Conservation (phyloP, 2,329 filamentous ascomycete species). For the Lizonia empirigonia region DNA sequence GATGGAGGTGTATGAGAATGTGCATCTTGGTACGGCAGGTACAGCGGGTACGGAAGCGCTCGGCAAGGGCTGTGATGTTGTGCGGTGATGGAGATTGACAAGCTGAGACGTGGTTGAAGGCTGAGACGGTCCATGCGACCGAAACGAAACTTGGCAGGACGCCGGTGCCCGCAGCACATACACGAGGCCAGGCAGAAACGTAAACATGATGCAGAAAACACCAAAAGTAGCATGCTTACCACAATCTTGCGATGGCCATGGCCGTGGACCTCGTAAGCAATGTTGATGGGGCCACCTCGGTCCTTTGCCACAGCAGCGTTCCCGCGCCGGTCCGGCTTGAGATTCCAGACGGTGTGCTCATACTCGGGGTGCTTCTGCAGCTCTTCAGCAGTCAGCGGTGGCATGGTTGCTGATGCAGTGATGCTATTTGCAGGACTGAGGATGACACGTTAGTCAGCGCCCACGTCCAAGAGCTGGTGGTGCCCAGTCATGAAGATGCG, state of each 20-base stretch:
- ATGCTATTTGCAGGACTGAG: constrained; percentile 10
- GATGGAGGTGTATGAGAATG: not conserved
- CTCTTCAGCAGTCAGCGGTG: constrained; percentile 60
- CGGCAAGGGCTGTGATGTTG: not conserved
- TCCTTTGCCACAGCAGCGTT: constrained; percentile 67
- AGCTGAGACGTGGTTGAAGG: constrained; percentile 35
- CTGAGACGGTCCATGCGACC: constrained; percentile 46
- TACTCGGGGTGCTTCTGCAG: constrained; percentile 70
- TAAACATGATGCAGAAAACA: constrained; percentile 20
- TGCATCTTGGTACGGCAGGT: not conserved
- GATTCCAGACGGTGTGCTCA: constrained; percentile 68
- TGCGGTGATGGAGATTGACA: constrained; percentile 4
- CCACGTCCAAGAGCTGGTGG: constrained; percentile 3
- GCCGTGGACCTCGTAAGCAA: constrained; percentile 82
- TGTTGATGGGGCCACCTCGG: constrained; percentile 75
- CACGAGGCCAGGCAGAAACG: constrained; percentile 9
- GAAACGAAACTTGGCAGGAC: constrained; percentile 44
- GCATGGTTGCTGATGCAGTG: constrained; percentile 13
- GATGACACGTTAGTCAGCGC: constrained; percentile 13
- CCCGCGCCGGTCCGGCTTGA: constrained; percentile 69
- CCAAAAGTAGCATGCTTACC: constrained; percentile 58
- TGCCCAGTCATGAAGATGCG: constrained; percentile 17
- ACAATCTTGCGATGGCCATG: constrained; percentile 72
- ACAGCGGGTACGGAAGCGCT: constrained; percentile 3
- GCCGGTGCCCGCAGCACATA: constrained; percentile 13